Base-by-base conservation (phyloP, 2,329 filamentous ascomycete species). In the Phialophora macrospora region DNA sequence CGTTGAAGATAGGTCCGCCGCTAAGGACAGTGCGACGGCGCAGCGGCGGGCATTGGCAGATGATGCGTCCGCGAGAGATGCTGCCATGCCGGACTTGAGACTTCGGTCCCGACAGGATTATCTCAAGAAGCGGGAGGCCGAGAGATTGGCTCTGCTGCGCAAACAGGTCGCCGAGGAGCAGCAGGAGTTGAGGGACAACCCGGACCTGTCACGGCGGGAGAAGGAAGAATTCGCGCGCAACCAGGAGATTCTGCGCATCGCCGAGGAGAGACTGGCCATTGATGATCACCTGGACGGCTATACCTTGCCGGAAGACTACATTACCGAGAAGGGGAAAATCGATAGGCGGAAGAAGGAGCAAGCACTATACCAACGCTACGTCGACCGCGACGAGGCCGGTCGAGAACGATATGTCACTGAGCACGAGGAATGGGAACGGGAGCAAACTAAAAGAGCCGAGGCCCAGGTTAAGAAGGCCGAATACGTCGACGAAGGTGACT, bases 211-310 rank as follows among this genome's bases (percentile, higher is more conserved):
- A 0, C 87, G 90, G 66, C 84, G 84, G 65, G 95, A 99, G 77
- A 92, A 90, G 75, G 90, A 88, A 63, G 92, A 97, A 69, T 98
- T 99, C 76, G 89, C 90, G 2, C 89, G 92, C 74, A 98, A 98
- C 74, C 83, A 91, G 54, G 92, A 98, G 77, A 83, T 93, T 28
- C 79, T 97, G 49, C 85, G 89, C 41, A 82, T 97, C 49, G 92
- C 92, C 0, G 91, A 97, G 78, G 92, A 96, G 76, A 85, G 94
- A 24, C 81, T 94, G 62, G 86, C 87, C 51, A 96, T 99, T 69
- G 93, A 98, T 75, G 94, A 98, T 72, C 88, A 97, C 76, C 86
- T 89, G 22, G 93, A 97, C 80, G 94, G 94, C 1, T 99, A 98
- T 78, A 85, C 89, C 70, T 89, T 99, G 81, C 95, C 94, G 0